Evolutionary conservation across 192 early-diverging fungal species (phyloP), one percentile per base, ranked within the genome.

Genomic region (Backusella tuberculispora): DNA sequence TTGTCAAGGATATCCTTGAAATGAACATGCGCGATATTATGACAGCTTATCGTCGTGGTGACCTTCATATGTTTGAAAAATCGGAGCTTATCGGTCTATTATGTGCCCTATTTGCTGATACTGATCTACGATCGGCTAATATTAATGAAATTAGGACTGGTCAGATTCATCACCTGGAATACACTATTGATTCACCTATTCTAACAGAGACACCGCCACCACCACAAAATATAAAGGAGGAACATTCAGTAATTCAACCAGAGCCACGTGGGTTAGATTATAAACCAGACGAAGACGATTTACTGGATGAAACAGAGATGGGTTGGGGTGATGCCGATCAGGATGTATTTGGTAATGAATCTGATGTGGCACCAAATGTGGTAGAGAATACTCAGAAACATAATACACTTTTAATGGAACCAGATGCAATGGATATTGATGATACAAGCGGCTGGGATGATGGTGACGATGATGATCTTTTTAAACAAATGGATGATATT

Each of bases 41-140:
- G 85, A 80, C 80, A 6, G 75, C 81, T 17, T 88, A 85, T 69
- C 78, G 84, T 26, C 75, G 75, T 13, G 80, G 81, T 7, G 74
- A 83, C 34, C 67, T 90, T 9, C 68, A 75, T 24, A 79, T 80
- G 77, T 90, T 90, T 60, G 66, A 74, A 9, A 81, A 74, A 9
- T 53, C 71, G 2, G 88, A 90, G 63, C 74, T 90, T n/a, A 75
- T 79, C 15, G 68, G 78, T 10, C 73, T 90, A 2, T 21, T 90
- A 0, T 84, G 85, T 66, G 85, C 89, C 5, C 63, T 90, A 17
- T 90, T 90, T 76, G 86, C 88, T 3, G 87, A 89, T 46, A 85
- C 88, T 34, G 74, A 80, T 4, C 70, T 88, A 12, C 78, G 88
- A 24, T 76, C 83, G 38, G 67, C 71, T 24, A 86, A 82, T 66